Evolutionary conservation across 2,329 filamentous ascomycete genomes (phyloP).

Genomic region (Fusarium sp.): DNA sequence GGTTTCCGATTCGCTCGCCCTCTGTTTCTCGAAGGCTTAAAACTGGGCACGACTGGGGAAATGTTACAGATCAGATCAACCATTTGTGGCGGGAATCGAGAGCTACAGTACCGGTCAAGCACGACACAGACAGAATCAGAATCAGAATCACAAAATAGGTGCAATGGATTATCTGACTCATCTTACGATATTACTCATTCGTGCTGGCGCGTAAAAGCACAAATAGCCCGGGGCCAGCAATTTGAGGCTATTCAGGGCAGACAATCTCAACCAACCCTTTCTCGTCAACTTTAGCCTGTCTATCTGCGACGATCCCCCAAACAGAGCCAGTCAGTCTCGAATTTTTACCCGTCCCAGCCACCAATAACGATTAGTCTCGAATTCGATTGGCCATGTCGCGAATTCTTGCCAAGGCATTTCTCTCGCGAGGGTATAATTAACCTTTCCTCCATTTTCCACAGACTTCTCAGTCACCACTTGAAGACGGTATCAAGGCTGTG

Average conservation of each 20-base stretch:
- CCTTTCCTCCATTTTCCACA: background rate
- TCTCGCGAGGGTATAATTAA: background rate
- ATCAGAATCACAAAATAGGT: constrained; percentile 5
- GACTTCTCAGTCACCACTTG: background rate
- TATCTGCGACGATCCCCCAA: constrained; percentile 18
- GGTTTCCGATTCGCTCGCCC: constrained; percentile 37
- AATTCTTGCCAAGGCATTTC: background rate
- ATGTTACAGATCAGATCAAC: background rate
- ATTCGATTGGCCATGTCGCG: background rate
- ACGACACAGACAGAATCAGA: background rate
- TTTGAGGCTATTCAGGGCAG: constrained; percentile 28
- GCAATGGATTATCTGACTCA: constrained; percentile 10
- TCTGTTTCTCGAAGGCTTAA: constrained; percentile 21
- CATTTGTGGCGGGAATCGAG: background rate
- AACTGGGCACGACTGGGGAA: background rate
- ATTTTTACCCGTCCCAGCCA: constrained; percentile 25
- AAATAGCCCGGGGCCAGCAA: background rate
- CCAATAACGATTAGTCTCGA: constrained; percentile 1
- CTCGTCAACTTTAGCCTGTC: constrained; percentile 20
- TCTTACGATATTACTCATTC: constrained; percentile 10
- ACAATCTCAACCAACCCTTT: constrained; percentile 10
- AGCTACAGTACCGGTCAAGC: background rate
- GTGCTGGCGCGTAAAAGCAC: constrained; percentile 3
- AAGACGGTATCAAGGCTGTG: background rate
- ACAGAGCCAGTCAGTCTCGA: constrained; percentile 17